Evolutionary conservation across 2,329 filamentous ascomycete species (phyloP), one percentile per base, ranked within the genome.

Genomic region (Verticillium nubilum): DNA sequence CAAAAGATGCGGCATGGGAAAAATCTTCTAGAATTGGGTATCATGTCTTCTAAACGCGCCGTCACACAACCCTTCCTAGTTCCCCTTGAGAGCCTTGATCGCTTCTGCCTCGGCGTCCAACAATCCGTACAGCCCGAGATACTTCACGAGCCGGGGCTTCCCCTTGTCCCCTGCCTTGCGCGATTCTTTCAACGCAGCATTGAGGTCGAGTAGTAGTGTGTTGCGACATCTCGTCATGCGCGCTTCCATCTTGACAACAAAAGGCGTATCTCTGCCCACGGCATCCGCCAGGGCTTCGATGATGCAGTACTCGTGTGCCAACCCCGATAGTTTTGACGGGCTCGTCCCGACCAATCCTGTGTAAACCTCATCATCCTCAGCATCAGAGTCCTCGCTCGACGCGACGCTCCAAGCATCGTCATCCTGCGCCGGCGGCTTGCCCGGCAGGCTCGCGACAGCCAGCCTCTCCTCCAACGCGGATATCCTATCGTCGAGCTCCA

Each of bases 401-500:
- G 66, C 65, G 25, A 68, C 67, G 5, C 67, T 68, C 4, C 76
- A 74, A 1, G 76, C 78, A 1, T 78, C 75, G 2, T 77, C 75
- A 26, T 73, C 72, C 9, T 68, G 73, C 59, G 10, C 67, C 59
- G 56, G 61, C 61, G 42, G 65, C 66, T 47, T 68, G 2, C 7
- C 66, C 61, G 69, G 70, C 33, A 69, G 26, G 57, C 74, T 75
- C 23, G 73, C 80, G 26, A 91, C 76, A 53, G 85, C 81, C 27
- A 93, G 72, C 33, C 79, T 77, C 47, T 80, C 81, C 70, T 93
- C 90, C 52, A 93, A 70, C 58, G 83, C 81, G 5, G 78, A 76
- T 37, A 92, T 68, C 58, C 86, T 71, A 62, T 86, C 85, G 58
- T 89, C 85, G 19, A 89, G 74, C 70, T 92, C 89, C 28, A 93